Conservation (phyloP, 163 green algal species). For the Smithsoniella earleae region DNA sequence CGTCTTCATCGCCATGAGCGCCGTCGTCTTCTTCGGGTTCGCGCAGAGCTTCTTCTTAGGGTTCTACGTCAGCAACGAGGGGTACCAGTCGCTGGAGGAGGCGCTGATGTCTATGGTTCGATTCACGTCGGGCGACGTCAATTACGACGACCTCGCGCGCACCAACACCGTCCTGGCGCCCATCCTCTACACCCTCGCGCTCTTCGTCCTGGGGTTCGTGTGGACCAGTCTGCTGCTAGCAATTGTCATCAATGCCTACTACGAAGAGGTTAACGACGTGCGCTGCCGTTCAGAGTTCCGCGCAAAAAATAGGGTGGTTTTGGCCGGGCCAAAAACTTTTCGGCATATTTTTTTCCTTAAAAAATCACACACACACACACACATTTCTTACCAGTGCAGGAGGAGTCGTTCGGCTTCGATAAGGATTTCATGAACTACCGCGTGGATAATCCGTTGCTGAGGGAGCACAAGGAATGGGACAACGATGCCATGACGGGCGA, state of each 20-base stretch:
- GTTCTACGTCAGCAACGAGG: slow-evolving; percentile 31
- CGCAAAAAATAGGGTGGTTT: too few relatives aligned
- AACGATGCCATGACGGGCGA: not conserved
- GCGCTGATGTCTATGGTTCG: slow-evolving; percentile 12
- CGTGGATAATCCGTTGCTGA: slow-evolving; percentile 9
- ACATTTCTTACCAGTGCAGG: too few relatives aligned
- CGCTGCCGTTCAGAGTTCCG: too few relatives aligned
- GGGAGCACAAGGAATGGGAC: slow-evolving; percentile 30
- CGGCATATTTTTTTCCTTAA: not conserved
- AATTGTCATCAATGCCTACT: slow-evolving; percentile 29
- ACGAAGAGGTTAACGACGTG: slow-evolving; percentile 29
- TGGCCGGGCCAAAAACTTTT: not conserved
- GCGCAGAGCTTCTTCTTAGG: slow-evolving; percentile 30
- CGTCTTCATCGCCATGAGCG: slow-evolving; percentile 13
- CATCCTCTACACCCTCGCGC: slow-evolving; percentile 6
- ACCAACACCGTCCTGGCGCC: slow-evolving; percentile 28
- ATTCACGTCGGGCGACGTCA: slow-evolving; percentile 13
- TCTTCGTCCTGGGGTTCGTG: slow-evolving; percentile 28
- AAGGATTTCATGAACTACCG: slow-evolving; percentile 14
- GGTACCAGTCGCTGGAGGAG: slow-evolving; percentile 15
- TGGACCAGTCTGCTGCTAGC: slow-evolving; percentile 24
- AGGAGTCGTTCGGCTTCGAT: slow-evolving; percentile 23
- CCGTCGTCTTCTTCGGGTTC: slow-evolving; percentile 20
- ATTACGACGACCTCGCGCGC: slow-evolving; percentile 10
- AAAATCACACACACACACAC: too few relatives aligned